Evolutionary conservation across 768 basidiomycete species (phyloP), one percentile per base, ranked within the genome.

Genomic region (Tubosaeta sp.): DNA sequence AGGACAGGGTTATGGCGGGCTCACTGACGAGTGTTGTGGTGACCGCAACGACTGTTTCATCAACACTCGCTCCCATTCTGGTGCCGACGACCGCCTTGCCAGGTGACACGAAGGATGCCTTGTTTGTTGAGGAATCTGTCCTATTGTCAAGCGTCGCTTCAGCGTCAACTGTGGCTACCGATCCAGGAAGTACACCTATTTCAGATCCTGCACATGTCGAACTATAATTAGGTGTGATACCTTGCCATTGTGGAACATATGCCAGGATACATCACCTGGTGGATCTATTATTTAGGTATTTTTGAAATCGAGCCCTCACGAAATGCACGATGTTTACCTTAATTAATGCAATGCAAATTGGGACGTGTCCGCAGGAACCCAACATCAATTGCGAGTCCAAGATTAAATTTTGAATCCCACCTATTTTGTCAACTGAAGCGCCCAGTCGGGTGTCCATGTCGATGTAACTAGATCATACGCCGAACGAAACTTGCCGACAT

Each of bases 21-120:
- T 49, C 54, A 16, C 21, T 55, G 48, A 27, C 44, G 44, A 63
- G 51, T 25, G 27, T 48, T 36, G 39, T 49, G 32, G 43, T 46
- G 6, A 25, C 39, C 16, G 46, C 46, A 34, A 48, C 54, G 16
- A 19, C 32, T 10, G 32, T 39, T 39, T 22, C 51, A 34, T 46
- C 59, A 38, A 49, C 52, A 18, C 46, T 59, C 35, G 52, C 29
- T 52, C 53, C 62, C 14, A 39, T 46, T 29, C 18, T 59, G 43
- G 43, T 44, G 27, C 41, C 47, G 16, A 44, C 52, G 16, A 35
- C 59, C 21, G 39, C 51, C 4, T 43, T 30, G 6, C 41, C 49
- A n/a, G 38, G 14, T 3, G 10, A 19, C 41, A 3, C 30, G 13
- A 40, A 25, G 11, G 50, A 36, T 19, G 19, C 29, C 30, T 25